Evolutionary conservation across 1,284 basidiomycete genomes (phyloP), one percentile per base, ranked within the genome.

Genomic region (Cronartium quercuum): DNA sequence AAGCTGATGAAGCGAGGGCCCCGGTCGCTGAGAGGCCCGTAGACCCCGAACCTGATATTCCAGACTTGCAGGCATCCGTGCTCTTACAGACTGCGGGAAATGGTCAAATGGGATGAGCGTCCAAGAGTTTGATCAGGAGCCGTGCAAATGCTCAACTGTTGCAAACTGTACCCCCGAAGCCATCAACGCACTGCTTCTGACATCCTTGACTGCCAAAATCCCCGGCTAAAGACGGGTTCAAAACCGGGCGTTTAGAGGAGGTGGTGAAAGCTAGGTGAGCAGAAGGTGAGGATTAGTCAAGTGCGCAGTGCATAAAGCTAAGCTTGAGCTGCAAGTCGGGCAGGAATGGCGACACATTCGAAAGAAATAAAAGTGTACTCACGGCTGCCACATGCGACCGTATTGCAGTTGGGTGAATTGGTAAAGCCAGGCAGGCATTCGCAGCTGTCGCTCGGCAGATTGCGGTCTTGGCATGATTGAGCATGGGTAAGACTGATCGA

Each of bases 101-200:
- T 7, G 10, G 37, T 38, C 13, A 12, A 18, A 55, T 68, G 44
- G 61, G 15, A 71, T 21, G 38, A 35, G 24, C 6, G n/a, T n/a
- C n/a, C n/a, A 10, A 60, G 24, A 61, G 13, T 40, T 60, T 69
- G 29, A n/a, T 62, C 9, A 10, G 9, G 37, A 29, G 13, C 37
- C 38, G 9, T 10, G 2, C 34, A 35, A 73, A 66, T 37, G 9
- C 70, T 58, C 29, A 55, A 73, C 70, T 73, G 24, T 73, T 73
- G 47, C 70, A 73, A n/a, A 21, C 55, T n/a, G 55, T 65, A 29
- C 70, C 70, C 18, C 38, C 35, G 29, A 73, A 73, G 37, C 70
- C 70, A 9, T 35, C 24, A 38, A 51, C 58, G 34, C 70, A 73
- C 35, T 66, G 70, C 15, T 58, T 12, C 21, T 51, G 35, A 51